Percentiles rank a stretch among this genome's conserved stretches.
phyloP scores from a whole-genome alignment of 2,329 filamentous ascomycete genomes.

The Penicillium sp. region DNA sequence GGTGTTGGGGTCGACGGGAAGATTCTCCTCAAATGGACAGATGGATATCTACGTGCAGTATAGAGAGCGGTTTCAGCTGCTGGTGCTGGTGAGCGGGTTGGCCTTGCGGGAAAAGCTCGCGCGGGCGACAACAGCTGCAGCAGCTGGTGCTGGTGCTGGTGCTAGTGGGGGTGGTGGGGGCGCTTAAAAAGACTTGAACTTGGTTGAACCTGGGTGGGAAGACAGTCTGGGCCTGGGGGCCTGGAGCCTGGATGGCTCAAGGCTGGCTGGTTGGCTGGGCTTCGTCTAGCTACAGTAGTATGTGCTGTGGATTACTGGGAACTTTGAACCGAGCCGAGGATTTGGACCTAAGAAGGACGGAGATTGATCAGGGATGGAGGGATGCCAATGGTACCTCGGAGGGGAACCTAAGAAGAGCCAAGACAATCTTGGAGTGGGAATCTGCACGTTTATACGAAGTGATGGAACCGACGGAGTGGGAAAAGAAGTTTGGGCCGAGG shows the following conservation, averaged over 20 bases:
- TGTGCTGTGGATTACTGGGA: neutral
- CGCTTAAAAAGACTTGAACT: neutral
- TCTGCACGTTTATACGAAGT: constrained; percentile 7
- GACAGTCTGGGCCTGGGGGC: neutral
- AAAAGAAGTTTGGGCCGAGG: neutral
- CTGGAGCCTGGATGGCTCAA: neutral
- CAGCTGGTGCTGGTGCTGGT: constrained; percentile 13
- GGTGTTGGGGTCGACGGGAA: constrained; percentile 33
- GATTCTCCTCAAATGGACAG: constrained; percentile 36
- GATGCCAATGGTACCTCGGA: neutral
- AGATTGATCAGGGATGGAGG: neutral
- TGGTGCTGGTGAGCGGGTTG: constrained; percentile 36
- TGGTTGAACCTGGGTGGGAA: neutral
- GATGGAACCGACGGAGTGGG: constrained; percentile 1
- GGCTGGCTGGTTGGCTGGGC: neutral
- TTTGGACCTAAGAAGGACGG: neutral
- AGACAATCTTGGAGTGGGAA: neutral
- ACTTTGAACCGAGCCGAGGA: neutral
- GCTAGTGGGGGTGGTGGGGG: constrained; percentile 10
- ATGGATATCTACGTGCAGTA: constrained; percentile 35
- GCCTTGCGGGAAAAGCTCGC: constrained; percentile 32
- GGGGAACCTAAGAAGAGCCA: constrained; percentile 5
- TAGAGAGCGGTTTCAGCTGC: constrained; percentile 34
- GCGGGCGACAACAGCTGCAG: constrained; percentile 23
- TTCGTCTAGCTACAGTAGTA: neutral